Base-by-base conservation (phyloP, 345 rosid genomes). In the Gossypium arboreum region DNA sequence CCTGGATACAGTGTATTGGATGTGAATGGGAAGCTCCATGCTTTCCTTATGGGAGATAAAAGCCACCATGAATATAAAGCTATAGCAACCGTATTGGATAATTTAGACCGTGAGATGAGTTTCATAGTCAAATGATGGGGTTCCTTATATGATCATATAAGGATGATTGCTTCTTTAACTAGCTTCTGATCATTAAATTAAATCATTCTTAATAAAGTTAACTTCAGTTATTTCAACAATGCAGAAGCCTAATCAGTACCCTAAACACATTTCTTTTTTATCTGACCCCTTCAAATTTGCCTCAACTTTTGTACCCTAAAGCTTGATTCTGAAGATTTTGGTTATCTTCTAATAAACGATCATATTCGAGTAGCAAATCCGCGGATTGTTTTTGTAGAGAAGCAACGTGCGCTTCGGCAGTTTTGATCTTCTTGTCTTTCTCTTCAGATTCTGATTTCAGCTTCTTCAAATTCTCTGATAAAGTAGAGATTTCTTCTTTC, bases 361-460 rank as follows among this genome's bases (percentile, higher is more conserved):
- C 98, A 48, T 94, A 94, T 82, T 92, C 97, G 13, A 94, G 91
- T 51, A 94, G 85, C 4, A 94, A 73, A 74, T 92, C 98, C 8
- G 94, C 91, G 54, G 97, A 87, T 74, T 91, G 98, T 57, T 91
- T 89, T 77, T 92, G 97, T 29, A 94, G 98, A 55, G 92, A 69
- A 2, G 80, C 75, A 3, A 94, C 98, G 54, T 94, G 95, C 4
- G 88, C 85, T 79, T 92, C 97, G 2, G 95, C 94, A 12, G 92
- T 90, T 85, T 88, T 91, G 1, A 91, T 81, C 84, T 83, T 81
- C 77, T 83, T 86, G 80, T 87, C 93, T 84, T 89, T 94, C 75
- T 84, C 89, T 81, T 84, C 90, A 0, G 80, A 78, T 83, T 92
- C 97, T 25, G 67, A 52, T 81, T 92, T 91, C 80, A 86, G 76